Evolutionary conservation across 768 basidiomycete species (phyloP).

Genomic region (Amylocystis lapponica): DNA sequence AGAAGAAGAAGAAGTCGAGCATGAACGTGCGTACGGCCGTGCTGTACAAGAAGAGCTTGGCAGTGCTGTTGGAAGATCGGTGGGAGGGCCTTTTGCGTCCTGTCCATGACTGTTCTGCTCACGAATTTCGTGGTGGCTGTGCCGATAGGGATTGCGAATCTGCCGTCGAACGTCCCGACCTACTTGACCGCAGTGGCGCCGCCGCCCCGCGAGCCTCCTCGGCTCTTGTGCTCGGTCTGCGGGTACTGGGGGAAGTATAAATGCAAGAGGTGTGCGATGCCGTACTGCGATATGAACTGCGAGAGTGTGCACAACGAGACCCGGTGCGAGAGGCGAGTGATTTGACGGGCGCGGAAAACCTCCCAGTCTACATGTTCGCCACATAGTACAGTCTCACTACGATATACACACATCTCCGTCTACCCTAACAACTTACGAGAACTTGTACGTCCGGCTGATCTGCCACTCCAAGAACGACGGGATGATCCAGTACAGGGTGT

Average conservation of each 20-base stretch:
- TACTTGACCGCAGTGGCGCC: slow-evolving; percentile 69
- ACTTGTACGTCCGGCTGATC: slow-evolving; percentile 65
- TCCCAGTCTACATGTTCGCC: too few relatives aligned
- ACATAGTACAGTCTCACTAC: too few relatives aligned
- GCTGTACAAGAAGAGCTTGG: slow-evolving; percentile 76
- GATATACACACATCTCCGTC: too few relatives aligned
- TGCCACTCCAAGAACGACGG: slow-evolving; percentile 51
- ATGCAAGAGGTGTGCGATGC: slow-evolving; percentile 71
- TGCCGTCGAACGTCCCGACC: slow-evolving; percentile 49
- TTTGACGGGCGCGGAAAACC: too few relatives aligned
- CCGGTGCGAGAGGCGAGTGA: slow-evolving; percentile 68
- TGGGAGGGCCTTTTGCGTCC: slow-evolving; percentile 29
- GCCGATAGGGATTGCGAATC: slow-evolving; percentile 55
- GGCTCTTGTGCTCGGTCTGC: slow-evolving; percentile 78
- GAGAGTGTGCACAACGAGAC: slow-evolving; percentile 73
- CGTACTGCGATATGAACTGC: slow-evolving; percentile 73
- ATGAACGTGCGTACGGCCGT: slow-evolving; percentile 78
- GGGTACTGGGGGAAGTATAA: slow-evolving; percentile 80
- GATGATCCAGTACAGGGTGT: slow-evolving; percentile 60
- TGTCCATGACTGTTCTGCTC: not conserved
- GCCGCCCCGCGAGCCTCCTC: slow-evolving; percentile 56
- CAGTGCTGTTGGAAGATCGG: slow-evolving; percentile 75
- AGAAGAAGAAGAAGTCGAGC: slow-evolving; percentile 70
- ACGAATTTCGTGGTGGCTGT: slow-evolving; percentile 25
- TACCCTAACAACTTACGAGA: too few relatives aligned